Percentiles rank a stretch among this genome's conserved stretches.
Evolutionary conservation across 78 protist species (phyloP).

Genomic region (Reticulomyxa filosa): DNA sequence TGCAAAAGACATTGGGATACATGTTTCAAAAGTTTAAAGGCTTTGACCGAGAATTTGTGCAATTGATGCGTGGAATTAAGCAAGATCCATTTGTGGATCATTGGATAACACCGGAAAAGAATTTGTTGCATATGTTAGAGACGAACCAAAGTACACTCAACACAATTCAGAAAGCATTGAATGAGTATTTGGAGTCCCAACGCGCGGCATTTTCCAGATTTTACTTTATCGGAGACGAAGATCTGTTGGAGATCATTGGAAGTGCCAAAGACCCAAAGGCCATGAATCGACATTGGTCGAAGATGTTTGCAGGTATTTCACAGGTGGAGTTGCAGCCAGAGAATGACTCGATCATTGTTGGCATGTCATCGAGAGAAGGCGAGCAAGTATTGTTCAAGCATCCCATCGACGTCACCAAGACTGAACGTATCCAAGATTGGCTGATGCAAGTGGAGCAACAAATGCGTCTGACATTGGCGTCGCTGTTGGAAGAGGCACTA

Average conservation of each 20-base stretch:
- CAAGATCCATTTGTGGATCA: not conserved
- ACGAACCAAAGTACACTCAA: not conserved
- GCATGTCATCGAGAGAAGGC: constrained; percentile 37
- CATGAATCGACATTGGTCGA: constrained; percentile 1
- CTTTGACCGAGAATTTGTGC: not conserved
- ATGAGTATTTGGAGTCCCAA: constrained; percentile 9
- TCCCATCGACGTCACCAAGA: not conserved
- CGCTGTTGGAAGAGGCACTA: not conserved
- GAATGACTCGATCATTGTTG: not conserved
- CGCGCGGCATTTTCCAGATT: constrained; percentile 20
- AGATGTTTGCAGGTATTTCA: constrained; percentile 11
- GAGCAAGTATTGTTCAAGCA: constrained; percentile 28
- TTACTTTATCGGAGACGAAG: constrained; percentile 29
- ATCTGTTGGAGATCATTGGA: constrained; percentile 18
- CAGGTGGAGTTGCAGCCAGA: not conserved
- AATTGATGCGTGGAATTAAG: constrained; percentile 4
- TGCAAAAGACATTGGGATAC: not conserved
- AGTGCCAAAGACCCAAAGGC: constrained; percentile 4
- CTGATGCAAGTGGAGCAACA: constrained; percentile 17
- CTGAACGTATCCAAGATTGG: constrained; percentile 41
- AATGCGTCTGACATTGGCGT: constrained; percentile 16
- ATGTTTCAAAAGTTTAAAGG: not conserved
- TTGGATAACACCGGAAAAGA: not conserved
- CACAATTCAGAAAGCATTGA: constrained; percentile 14
- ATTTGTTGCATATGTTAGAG: not conserved